Evolutionary conservation across 768 basidiomycete species (phyloP).

Genomic region (Cystofilobasidium ferigula): DNA sequence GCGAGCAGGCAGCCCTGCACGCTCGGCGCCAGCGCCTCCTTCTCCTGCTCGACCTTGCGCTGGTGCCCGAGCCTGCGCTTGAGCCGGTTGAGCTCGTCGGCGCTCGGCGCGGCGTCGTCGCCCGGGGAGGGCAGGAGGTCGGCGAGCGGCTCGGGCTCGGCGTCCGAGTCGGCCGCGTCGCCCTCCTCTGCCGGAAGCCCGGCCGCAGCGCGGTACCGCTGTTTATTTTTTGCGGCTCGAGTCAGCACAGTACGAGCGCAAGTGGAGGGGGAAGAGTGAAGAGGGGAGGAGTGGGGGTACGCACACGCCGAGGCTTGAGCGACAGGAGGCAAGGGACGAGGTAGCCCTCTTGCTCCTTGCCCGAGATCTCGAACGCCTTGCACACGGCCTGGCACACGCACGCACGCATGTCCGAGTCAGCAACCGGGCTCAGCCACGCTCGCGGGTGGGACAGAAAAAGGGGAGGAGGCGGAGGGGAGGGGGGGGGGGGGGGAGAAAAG

Average conservation of each 20-base stretch:
- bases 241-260: no score
- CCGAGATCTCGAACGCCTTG: slow-evolving; percentile 50
- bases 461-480: background rate
- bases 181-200: slow-evolving; percentile 22
- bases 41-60: slow-evolving; percentile 30
- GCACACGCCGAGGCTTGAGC: slow-evolving; percentile 38
- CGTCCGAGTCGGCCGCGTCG: slow-evolving; percentile 13
- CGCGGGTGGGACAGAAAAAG: background rate
- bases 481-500: background rate
- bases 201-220: slow-evolving; percentile 32
- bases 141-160: slow-evolving; percentile 9
- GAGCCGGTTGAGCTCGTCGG: slow-evolving; percentile 28
- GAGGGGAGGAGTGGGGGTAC: slow-evolving; percentile 29
- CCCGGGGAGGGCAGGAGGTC: slow-evolving; percentile 27
- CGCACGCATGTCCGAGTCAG: background rate
- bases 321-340: slow-evolving; percentile 60
- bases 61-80: slow-evolving; percentile 29
- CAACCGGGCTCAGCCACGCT: background rate
- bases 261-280: background rate
- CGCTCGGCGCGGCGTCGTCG: slow-evolving; percentile 22
- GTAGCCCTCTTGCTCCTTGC: slow-evolving; percentile 44
- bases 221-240: background rate
- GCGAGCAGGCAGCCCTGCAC: slow-evolving; percentile 76
- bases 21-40: slow-evolving; percentile 49
- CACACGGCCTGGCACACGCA: slow-evolving; percentile 47